Conservation (phyloP, 345 rosid genomes). For the Aquilaria yunnanensis region DNA sequence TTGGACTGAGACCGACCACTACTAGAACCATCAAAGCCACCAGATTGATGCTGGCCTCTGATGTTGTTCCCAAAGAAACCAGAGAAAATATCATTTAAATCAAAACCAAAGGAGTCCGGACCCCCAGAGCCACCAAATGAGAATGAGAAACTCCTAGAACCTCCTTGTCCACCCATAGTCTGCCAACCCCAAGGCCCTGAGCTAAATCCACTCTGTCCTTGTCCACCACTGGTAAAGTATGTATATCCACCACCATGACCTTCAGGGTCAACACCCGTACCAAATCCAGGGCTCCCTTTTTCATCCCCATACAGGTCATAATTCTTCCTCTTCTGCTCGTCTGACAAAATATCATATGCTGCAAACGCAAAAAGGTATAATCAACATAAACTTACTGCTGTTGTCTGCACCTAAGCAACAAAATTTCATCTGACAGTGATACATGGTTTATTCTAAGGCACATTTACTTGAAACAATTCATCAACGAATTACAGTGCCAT, state of each 20-base stretch:
- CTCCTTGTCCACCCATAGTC: conserved; percentile 61
- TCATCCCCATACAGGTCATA: conserved; percentile 89
- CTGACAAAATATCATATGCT: conserved; percentile 93
- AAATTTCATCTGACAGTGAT: no score
- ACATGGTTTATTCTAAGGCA: not conserved
- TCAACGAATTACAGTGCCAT: not conserved
- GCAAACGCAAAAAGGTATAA: conserved; percentile 22
- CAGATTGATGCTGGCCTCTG: conserved; percentile 32
- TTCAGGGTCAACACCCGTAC: conserved; percentile 38
- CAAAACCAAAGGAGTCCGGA: conserved; percentile 53
- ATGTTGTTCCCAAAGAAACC: conserved; percentile 46
- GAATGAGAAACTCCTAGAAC: conserved; percentile 61
- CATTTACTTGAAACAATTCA: not conserved
- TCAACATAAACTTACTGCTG: not conserved
- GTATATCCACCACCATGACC: conserved; percentile 56
- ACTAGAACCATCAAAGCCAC: conserved; percentile 58
- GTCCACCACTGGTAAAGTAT: conserved; percentile 53
- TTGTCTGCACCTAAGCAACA: no score
- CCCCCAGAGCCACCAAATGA: conserved; percentile 62
- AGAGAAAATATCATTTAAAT: conserved; percentile 56
- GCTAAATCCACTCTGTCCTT: conserved; percentile 43
- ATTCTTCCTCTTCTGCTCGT: conserved; percentile 82
- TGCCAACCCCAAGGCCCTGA: conserved; percentile 73
- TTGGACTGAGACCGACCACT: conserved; percentile 39
- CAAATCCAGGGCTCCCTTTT: conserved; percentile 79